phyloP scores from a whole-genome alignment of 129 eudicot species.

The Kitagawia praeruptora region DNA sequence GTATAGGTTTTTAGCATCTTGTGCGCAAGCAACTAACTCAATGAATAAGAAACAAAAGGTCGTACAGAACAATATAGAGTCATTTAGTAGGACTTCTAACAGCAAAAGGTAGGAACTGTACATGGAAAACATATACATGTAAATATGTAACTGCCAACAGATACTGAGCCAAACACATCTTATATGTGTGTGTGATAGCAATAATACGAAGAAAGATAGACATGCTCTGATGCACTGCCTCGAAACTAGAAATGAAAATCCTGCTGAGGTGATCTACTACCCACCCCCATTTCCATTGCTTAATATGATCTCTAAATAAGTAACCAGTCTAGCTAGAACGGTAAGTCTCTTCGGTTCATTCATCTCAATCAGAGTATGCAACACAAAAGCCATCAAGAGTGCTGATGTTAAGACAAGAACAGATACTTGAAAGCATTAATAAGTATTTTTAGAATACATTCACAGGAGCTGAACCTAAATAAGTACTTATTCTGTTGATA shows the following conservation, averaged over 20 bases:
- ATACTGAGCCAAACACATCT: not conserved
- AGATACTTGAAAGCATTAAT: not conserved
- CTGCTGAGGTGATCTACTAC: not conserved
- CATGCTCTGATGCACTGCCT: not conserved
- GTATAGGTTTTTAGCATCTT: not conserved
- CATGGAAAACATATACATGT: too few relatives aligned
- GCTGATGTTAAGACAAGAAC: not conserved
- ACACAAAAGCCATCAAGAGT: not conserved
- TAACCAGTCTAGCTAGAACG: not conserved
- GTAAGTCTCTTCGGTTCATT: not conserved
- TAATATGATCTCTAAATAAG: not conserved
- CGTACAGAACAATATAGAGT: not conserved
- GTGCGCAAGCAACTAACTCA: not conserved
- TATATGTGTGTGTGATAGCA: not conserved
- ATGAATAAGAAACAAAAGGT: not conserved
- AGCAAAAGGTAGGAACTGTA: not conserved
- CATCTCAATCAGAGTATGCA: too few relatives aligned
- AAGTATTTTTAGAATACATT: not conserved
- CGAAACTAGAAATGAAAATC: not conserved
- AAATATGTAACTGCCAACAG: not conserved
- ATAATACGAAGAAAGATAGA: too few relatives aligned
- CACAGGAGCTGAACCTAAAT: not conserved
- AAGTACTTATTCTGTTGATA: not conserved
- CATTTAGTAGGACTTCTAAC: not conserved
- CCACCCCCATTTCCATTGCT: not conserved